Base-by-base conservation (phyloP, 129 eudicot genomes). In the Saposhnikovia divaricata region DNA sequence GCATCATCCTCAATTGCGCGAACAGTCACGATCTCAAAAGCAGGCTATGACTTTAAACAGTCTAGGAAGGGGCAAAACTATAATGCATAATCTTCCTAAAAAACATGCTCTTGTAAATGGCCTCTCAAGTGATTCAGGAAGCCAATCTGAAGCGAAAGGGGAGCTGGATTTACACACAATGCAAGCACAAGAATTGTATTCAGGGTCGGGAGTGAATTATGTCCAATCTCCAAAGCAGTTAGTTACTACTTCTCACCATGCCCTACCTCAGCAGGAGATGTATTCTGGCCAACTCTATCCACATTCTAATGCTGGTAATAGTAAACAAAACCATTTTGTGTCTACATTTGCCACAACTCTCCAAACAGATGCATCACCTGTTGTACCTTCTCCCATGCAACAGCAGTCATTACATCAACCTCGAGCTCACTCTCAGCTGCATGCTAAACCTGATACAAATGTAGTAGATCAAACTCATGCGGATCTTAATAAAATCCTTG, bases 1-100 rank as follows among this genome's bases (percentile, higher is more conserved):
- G 82, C 89, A 84, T 74, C 98, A 87, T 47, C 92, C 91, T 83
- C 94, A 85, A 77, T 94, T 78, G 59, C 78, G 83, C 31, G 88
- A 82, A 48, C 93, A 85, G 68, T 8, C 79, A 70, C 92, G 83
- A 57, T 47, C 83, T 66, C 91, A 85, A 78, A 89, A 87, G 83
- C 96, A 82, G 78, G 85, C 85, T 81, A 88, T 88, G 78, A 79
- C 82, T 86, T 68, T 80, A 53, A 89, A 90, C 78, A 92, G 91
- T 83, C 90, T 84, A 48, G 96, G 90, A 46, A 89, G 92, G 84
- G 92, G 91, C 53, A 87, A 85, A 77, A 42, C 77, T 81, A 68
- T 79, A 80, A 82, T 82, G 82, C 87, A 92, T 78, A 90, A 85
- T 76, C 81, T 72, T 59, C 81, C 90, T 15, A 74, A 76, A 27